Percentiles rank a stretch among this genome's conserved stretches.
Conservation (phyloP, 2,329 filamentous ascomycete genomes). For the Fusarium sp. region DNA sequence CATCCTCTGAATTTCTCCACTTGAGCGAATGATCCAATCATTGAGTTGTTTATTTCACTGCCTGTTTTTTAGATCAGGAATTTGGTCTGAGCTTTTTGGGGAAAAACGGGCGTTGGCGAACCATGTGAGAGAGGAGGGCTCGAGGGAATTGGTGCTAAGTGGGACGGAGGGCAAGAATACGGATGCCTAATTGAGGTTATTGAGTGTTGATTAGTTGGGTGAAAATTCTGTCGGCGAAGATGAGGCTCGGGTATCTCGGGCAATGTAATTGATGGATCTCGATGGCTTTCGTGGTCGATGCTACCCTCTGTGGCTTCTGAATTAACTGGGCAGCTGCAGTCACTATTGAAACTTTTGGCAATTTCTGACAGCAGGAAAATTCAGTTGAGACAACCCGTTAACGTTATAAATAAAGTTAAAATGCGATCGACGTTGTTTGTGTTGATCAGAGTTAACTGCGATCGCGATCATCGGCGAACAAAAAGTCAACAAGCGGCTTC, state of each 20-base stretch:
- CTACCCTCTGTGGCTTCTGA: background rate
- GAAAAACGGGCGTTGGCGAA: background rate
- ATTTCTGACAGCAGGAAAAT: background rate
- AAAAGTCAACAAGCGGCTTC: no score
- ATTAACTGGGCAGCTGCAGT: background rate
- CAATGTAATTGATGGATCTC: background rate
- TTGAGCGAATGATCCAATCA: background rate
- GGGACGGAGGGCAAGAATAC: background rate
- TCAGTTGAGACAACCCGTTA: background rate
- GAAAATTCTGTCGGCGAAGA: background rate
- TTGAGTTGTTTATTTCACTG: slow-evolving; percentile 13
- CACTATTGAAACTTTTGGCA: rapidly evolving
- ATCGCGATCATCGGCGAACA: no score
- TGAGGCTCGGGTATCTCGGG: background rate
- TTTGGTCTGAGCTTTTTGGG: background rate
- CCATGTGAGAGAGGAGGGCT: background rate
- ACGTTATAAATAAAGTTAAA: background rate
- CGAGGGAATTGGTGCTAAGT: background rate
- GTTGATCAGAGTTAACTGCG: background rate
- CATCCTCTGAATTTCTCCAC: background rate
- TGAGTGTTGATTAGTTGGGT: background rate
- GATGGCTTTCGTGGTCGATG: background rate
- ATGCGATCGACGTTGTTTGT: background rate
- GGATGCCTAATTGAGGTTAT: background rate
- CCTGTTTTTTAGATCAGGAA: slow-evolving; percentile 23